Conservation (phyloP, 805 yeast genomes). For the Maudiozyma barnettii region DNA sequence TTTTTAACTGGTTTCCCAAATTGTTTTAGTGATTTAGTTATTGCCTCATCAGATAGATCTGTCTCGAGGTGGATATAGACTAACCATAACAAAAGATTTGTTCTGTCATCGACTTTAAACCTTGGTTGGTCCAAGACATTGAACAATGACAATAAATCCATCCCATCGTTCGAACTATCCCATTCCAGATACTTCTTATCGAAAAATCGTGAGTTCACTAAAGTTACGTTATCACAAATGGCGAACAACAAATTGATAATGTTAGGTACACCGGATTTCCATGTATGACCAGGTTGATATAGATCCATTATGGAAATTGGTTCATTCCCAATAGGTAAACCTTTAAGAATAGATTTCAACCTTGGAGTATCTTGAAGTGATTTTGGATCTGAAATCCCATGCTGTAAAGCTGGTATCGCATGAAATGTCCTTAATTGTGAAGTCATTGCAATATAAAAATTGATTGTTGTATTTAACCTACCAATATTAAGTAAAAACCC, state of each 20-base stretch:
- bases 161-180: slow-evolving; percentile 16
- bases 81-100: slow-evolving; percentile 72
- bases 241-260: slow-evolving; percentile 70
- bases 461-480: slow-evolving; percentile 87
- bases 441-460: slow-evolving; percentile 91
- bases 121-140: slow-evolving; percentile 61
- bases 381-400: slow-evolving; percentile 40
- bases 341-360: slow-evolving; percentile 74
- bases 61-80: slow-evolving; percentile 76
- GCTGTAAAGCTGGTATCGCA: slow-evolving; percentile 81
- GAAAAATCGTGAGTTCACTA: slow-evolving; percentile 33
- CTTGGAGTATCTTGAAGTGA: slow-evolving; percentile 94
- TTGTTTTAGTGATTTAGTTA: slow-evolving; percentile 23
- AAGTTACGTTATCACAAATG: slow-evolving; percentile 53
- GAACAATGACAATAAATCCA: slow-evolving; percentile 42
- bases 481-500: slow-evolving; percentile 87
- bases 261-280: slow-evolving; percentile 40
- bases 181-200: slow-evolving; percentile 15
- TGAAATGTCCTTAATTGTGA: slow-evolving; percentile 89
- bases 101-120: slow-evolving; percentile 56
- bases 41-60: slow-evolving; percentile 41
- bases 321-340: slow-evolving; percentile 25
- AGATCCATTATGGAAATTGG: slow-evolving; percentile 46
- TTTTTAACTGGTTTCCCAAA: slow-evolving; percentile 9
- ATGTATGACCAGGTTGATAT: slow-evolving; percentile 45